phyloP scores from a whole-genome alignment of 805 yeast species.

The Pichia phayaonensis region DNA sequence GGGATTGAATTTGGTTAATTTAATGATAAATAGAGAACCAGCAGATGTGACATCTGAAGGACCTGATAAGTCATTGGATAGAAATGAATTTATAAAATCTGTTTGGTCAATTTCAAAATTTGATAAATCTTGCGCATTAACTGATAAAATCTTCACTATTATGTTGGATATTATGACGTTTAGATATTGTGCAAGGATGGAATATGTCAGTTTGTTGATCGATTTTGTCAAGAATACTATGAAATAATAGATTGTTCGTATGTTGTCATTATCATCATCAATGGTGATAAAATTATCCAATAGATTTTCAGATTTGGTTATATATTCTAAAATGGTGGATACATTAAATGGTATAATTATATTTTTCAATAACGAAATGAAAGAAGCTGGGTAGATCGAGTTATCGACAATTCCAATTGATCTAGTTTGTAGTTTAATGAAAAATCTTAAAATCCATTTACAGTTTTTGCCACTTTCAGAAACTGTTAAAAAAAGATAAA shows the following conservation, averaged over 20 bases:
- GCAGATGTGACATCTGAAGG: conserved; percentile 7
- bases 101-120: conserved; percentile 80
- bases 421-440: conserved; percentile 4
- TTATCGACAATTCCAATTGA: not conserved
- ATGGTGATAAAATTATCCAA: not conserved
- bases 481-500: not conserved
- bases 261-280: not conserved
- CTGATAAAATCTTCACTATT: conserved; percentile 68
- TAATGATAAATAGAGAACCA: conserved; percentile 6
- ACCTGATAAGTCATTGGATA: not conserved
- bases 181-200: conserved; percentile 52
- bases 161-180: conserved; percentile 61
- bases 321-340: not conserved
- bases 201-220: not conserved
- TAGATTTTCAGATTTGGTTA: not conserved
- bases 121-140: conserved; percentile 60
- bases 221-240: conserved; percentile 1
- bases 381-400: not conserved
- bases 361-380: not conserved
- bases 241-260: conserved; percentile 2
- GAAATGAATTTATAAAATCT: conserved; percentile 59
- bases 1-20: conserved; percentile 3
- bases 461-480: not conserved
- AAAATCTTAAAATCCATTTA: conserved; percentile 9
- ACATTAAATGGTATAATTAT: not conserved